Base-by-base conservation (phyloP, 2,329 filamentous ascomycete species). In the Plenodomus tracheiphilus region DNA sequence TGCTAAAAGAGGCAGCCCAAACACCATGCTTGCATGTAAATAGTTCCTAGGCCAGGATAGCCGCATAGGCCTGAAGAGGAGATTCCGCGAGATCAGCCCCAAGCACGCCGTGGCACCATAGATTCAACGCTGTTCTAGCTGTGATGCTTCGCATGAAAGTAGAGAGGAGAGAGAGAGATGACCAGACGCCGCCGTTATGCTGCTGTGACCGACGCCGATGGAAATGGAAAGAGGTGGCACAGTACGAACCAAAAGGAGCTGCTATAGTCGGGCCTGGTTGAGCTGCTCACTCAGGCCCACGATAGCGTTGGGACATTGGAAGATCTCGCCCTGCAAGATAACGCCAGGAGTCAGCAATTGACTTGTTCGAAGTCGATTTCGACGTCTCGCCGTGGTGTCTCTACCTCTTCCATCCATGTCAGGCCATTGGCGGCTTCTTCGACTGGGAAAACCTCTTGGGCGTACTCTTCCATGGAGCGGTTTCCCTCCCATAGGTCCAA, bases 391-490 rank as follows among this genome's bases (percentile, higher is more conserved):
- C 57, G 60, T 53, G 69, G 69, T 58, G 67, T 72, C 53, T 71
- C 69, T 56, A 75, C 73, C 68, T 81, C 78, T 53, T 78, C 75
- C 93, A 97, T 97, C 94, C 94, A 99, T 15, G 88, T 90, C 66
- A 94, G 76, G 4, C 93, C 93, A 69, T 97, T 97, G 25, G 91
- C 91, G 61, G 92, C 88, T 75, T 99, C 94, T 72, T 99, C 94
- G 11, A 97, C 81, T 0, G 91, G 90, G 64, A 97, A 97, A 21
- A 95, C 91, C 70, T 97, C 94, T 41, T 89, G 82, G 1, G 93
- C 93, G 70, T 97, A 99, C 73, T 97, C 94, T 69, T 97, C 91
- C 60, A 97, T 82, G 22, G 90, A 89, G 46, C 94, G 82, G 59
- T 91, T 91, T 3, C 91, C 94, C 68, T 96, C 90, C 94, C 94